Conservation (phyloP, 371 early-diverging fungal species). For the Zancudomyces culisetae region DNA sequence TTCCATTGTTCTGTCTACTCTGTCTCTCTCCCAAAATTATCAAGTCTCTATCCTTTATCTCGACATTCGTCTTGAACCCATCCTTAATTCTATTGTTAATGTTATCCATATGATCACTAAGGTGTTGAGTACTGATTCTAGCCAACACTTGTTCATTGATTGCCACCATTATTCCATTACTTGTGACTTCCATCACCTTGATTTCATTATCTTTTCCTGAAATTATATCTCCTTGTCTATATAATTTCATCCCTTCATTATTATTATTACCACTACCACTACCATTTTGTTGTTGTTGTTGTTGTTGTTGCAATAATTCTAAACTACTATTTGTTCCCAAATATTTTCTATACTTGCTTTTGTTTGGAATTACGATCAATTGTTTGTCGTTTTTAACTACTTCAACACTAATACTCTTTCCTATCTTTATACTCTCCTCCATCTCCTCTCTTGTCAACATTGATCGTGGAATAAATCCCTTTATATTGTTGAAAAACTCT, state of each 20-base stretch:
- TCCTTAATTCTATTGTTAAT: conserved; percentile 24
- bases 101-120: conserved; percentile 37
- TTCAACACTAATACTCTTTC: conserved; percentile 1
- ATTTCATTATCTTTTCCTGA: background rate
- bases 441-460: conserved; percentile 7
- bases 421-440: background rate
- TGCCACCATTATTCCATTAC: background rate
- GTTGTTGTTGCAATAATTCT: background rate
- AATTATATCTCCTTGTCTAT: background rate
- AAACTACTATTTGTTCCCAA: background rate
- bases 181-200: background rate
- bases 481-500: conserved; percentile 49
- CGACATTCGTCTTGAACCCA: conserved; percentile 23
- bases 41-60: conserved; percentile 33
- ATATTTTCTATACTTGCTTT: background rate
- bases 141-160: conserved; percentile 27
- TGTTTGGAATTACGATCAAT: background rate
- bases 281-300: background rate
- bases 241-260: too few relatives aligned
- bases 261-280: background rate
- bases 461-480: conserved; percentile 41
- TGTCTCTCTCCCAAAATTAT: conserved; percentile 22
- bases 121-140: conserved; percentile 30
- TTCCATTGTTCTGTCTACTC: conserved; percentile 12
- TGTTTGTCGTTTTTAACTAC: background rate